Evolutionary conservation across 768 basidiomycete genomes (phyloP).

Genomic region (Imleria badia): DNA sequence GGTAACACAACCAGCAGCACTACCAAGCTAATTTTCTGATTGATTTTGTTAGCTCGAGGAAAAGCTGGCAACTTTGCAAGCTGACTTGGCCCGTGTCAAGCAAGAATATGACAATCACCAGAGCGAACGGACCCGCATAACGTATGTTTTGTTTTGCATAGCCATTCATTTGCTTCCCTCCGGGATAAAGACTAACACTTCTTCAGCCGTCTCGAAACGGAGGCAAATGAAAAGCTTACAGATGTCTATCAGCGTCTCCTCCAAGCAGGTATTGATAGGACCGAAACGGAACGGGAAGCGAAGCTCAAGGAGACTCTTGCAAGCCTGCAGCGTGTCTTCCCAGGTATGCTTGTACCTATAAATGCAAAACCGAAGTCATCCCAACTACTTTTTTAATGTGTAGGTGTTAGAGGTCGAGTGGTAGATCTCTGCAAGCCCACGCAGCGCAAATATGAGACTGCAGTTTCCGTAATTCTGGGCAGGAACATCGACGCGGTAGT

Average conservation of each 20-base stretch:
- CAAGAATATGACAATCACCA: constrained; percentile 84
- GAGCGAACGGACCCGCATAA: constrained; percentile 77
- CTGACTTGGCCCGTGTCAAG: constrained; percentile 62
- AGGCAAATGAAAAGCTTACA: constrained; percentile 89
- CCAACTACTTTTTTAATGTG: not conserved
- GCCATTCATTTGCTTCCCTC: not conserved
- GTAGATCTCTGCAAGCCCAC: constrained; percentile 95
- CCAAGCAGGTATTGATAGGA: constrained; percentile 86
- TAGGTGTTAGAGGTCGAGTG: constrained; percentile 90
- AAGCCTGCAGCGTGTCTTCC: constrained; percentile 85
- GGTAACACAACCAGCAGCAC: constrained; percentile 34
- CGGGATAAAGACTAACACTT: not conserved
- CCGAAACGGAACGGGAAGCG: constrained; percentile 81
- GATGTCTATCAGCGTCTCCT: constrained; percentile 80
- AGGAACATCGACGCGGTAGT: constrained; percentile 95
- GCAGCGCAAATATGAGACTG: constrained; percentile 86
- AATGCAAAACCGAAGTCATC: not conserved
- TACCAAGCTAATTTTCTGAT: not conserved
- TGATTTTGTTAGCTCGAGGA: constrained; percentile 47
- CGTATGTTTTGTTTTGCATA: constrained; percentile 40
- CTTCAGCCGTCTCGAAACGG: constrained; percentile 80
- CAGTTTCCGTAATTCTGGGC: constrained; percentile 89
- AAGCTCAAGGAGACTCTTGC: constrained; percentile 84
- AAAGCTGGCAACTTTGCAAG: constrained; percentile 54
- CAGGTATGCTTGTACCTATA: constrained; percentile 47